Evolutionary conservation across 2,329 filamentous ascomycete genomes (phyloP), one percentile per base, ranked within the genome.

Genomic region (Phialophora verrucosa): DNA sequence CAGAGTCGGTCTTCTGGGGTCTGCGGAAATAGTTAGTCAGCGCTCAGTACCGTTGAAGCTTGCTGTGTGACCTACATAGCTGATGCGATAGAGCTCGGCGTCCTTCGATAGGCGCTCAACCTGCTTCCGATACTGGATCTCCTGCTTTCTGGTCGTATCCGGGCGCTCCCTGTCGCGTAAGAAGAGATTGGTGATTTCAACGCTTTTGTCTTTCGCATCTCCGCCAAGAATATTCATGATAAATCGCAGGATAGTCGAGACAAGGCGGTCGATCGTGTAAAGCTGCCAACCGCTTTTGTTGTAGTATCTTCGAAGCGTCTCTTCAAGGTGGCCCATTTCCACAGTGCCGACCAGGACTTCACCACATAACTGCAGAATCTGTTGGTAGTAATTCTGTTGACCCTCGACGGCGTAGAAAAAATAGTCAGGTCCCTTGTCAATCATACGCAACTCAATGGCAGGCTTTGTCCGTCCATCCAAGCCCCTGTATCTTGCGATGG

Each of bases 31-130:
- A 17, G 73, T 83, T 75, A 83, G 78, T 62, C 47, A 68, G 69
- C 64, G 63, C 65, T 60, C 62, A 50, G 3, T 23, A 20, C 11
- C 7, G 2, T 7, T 29, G 29, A 35, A 8, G 7, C 12, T 12
- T 6, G 32, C 17, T 12, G 31, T 8, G 5, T 42, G 23, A 88
- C 92, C 85, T 88, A 97, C 94, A 83, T 90, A 98, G 76, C 90
- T 89, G 71, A 98, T 89, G 58, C 92, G 88, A 78, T 96, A 98
- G 69, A 96, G 87, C 74, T 98, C 94, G 17, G 90, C 91, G 70
- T 98, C 94, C 81, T 96, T 97, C 71, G 95, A 88, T 75, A 92
- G 89, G 79, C 95, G 95, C 79, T 97, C 93, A 0, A 95, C 93
- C 76, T 92, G 92, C 78, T 96, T 96, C 68, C 94, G 88, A 67